phyloP scores from a whole-genome alignment of 306 rosid species.

The Parietaria judaica region DNA sequence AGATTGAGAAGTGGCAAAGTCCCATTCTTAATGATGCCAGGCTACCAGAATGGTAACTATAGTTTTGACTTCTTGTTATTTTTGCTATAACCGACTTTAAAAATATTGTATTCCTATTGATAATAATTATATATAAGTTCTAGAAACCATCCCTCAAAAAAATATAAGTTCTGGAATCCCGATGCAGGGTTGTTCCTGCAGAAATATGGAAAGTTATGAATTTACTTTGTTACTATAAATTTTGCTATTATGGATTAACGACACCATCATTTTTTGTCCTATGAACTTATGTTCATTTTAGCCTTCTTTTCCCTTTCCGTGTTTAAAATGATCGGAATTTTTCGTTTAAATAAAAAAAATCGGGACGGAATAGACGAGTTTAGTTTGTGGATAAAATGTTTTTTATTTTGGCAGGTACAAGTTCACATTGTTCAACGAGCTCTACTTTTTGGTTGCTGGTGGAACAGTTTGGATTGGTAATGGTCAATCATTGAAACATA shows the following conservation, averaged over 20 bases:
- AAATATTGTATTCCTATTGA: too few species aligned
- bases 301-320: neutral
- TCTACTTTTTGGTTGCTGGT: constrained; percentile 95
- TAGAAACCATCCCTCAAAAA: too few species aligned
- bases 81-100: neutral
- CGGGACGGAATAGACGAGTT: neutral
- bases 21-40: constrained; percentile 75
- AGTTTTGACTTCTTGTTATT: constrained; percentile 2
- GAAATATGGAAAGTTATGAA: too few species aligned
- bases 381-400: neutral
- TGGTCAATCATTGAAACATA: constrained; percentile 13
- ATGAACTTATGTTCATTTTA: neutral
- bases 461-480: constrained; percentile 99
- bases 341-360: neutral
- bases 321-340: neutral
- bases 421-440: constrained; percentile 91
- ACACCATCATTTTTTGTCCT: neutral
- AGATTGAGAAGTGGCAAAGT: constrained; percentile 83
- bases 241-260: too few species aligned
- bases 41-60: constrained; percentile 83
- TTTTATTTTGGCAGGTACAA: constrained; percentile 68
- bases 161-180: neutral
- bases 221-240: too few species aligned
- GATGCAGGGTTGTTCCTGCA: neutral
- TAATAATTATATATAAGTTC: too few species aligned